phyloP scores from a whole-genome alignment of 2,329 filamentous ascomycete species.

The Tolypocladium tundrense region DNA sequence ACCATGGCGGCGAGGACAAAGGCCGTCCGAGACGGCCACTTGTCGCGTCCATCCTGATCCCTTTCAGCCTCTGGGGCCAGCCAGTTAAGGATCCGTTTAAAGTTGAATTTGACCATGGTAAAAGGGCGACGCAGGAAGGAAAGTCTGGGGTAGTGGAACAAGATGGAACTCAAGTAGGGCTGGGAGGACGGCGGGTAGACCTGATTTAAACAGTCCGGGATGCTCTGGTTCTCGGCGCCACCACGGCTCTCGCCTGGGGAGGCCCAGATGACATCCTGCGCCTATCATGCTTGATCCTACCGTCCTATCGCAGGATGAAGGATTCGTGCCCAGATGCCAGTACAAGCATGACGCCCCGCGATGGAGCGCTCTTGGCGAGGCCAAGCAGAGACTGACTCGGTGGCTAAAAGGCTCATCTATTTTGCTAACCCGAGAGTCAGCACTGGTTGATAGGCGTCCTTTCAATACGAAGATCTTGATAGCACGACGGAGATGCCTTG shows the following conservation, averaged over 20 bases:
- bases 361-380: background rate
- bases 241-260: background rate
- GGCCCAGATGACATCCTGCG: background rate
- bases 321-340: background rate
- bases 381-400: background rate
- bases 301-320: no score
- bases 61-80: constrained; percentile 13
- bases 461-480: background rate
- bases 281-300: no score
- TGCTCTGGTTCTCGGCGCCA: background rate
- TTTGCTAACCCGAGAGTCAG: background rate
- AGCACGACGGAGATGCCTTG: background rate
- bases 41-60: constrained; percentile 15
- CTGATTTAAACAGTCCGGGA: background rate
- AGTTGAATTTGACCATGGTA: background rate
- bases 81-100: constrained; percentile 9
- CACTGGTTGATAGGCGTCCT: background rate
- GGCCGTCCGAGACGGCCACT: constrained; percentile 13
- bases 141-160: background rate
- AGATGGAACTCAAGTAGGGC: background rate
- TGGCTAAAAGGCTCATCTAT: background rate
- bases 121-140: no score
- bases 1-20: constrained; percentile 26
- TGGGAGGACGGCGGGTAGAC: background rate
- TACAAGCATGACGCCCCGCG: background rate